Evolutionary conservation across 768 basidiomycete genomes (phyloP), one percentile per base, ranked within the genome.

Genomic region (Boletus reticulatus): DNA sequence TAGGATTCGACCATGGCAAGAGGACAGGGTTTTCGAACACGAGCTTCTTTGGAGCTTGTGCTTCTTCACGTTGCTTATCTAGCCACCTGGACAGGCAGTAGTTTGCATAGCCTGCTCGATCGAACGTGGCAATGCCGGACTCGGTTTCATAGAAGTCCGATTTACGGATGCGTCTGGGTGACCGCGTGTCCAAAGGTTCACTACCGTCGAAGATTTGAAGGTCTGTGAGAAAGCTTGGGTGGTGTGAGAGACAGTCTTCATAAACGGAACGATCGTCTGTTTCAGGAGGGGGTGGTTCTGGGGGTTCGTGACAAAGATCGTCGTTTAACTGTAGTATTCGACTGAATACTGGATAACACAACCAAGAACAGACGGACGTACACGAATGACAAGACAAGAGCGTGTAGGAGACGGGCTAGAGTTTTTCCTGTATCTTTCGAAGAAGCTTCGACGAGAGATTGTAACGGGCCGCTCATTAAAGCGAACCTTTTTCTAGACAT

Each of bases 81-180:
- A 66, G 34, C 56, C 67, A 66, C 36, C 17, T 63, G 24, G 61
- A 55, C 16, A 68, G 56, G 53, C 71, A 72, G 55, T 67, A 56
- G 41, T 47, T 53, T 3, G 61, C 59, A 58, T 71, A 72, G 38
- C 62, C 65, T 42, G 53, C 31, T 6, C 48, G 61, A 59, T 72
- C 66, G 39, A 72, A 67, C 31, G 31, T 55, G 56, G 68, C 58
- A 38, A 59, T 46, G 45, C 70, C 68, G 29, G 55, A 64, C 49
- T 71, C 69, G 16, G 58, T 67, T 57, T 70, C 62, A 47, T 72
- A 66, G 31, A 72, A 68, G 7, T 68, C 60, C 11, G 66, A 62
- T 48, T 56, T 52, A 7, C 59, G 60, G n/a, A 61, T 49, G 37
- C 37, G 43, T 32, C 31, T 47, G 17, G 29, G 52, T 6, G 52